These are phyloP conservation scores for Scheffersomyces titani DNA, from an alignment of 1,139 yeast species.

Conservation along the genomic window DNA sequence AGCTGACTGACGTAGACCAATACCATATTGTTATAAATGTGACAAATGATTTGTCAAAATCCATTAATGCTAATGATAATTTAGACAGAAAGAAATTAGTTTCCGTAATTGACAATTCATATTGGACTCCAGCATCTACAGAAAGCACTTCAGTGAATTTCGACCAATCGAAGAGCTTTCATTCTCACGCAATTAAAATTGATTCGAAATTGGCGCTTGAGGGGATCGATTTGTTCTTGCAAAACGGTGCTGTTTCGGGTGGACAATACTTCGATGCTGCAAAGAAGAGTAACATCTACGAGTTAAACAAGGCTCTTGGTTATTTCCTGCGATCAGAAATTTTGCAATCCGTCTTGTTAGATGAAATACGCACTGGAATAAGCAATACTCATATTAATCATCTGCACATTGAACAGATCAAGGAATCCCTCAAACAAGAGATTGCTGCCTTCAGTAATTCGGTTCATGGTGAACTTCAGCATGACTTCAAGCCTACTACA, in stretches of 20 bases:
- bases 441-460: conserved; percentile 31
- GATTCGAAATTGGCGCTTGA: conserved; percentile 28
- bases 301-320: conserved; percentile 33
- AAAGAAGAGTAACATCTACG: conserved; percentile 38
- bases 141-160: conserved; percentile 32
- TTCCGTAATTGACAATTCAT: conserved; percentile 42
- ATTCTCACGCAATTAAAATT: conserved; percentile 34
- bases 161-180: conserved; percentile 10
- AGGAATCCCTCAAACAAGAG: conserved; percentile 19
- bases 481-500: conserved; percentile 34
- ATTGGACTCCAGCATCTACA: conserved; percentile 38
- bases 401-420: conserved; percentile 7
- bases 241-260: conserved; percentile 35
- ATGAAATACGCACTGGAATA: conserved; percentile 7
- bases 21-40: conserved; percentile 36
- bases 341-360: conserved; percentile 10
- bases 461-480: conserved; percentile 42
- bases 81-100: conserved; percentile 28
- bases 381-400: conserved; percentile 7
- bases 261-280: conserved; percentile 29
- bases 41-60: conserved; percentile 24
- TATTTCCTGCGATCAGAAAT: conserved; percentile 27
- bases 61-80: conserved; percentile 15
- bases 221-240: conserved; percentile 34
- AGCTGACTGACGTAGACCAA: conserved; percentile 4